A percentile compares a stretch with the other conserved stretches of the same genome.
Evolutionary conservation across 108 stramenopile species (phyloP).

Genomic region (Schizochytrium sp.): DNA sequence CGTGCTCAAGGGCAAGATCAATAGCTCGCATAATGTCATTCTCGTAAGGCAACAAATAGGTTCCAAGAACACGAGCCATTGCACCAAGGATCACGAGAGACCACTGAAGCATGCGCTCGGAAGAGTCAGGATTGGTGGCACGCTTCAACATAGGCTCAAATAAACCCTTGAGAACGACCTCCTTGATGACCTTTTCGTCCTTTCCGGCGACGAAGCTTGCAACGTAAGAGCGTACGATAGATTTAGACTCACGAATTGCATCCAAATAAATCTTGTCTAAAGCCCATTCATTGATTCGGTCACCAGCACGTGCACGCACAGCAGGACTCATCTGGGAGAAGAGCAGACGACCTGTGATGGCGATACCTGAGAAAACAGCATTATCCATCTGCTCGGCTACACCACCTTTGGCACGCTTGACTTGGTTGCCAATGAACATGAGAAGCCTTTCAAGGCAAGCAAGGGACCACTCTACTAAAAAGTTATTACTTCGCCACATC

Average conservation of each 20-base stretch:
- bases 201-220: conserved; percentile 47
- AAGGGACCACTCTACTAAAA: conserved; percentile 19
- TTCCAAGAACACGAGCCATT: conserved; percentile 37
- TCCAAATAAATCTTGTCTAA: background rate
- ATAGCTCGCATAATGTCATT: background rate
- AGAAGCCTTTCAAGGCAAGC: conserved; percentile 24
- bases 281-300: conserved; percentile 37
- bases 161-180: conserved; percentile 7
- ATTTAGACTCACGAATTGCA: conserved; percentile 50
- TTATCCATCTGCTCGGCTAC: conserved; percentile 40
- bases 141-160: conserved; percentile 23
- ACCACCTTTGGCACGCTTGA: conserved; percentile 47
- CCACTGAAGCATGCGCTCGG: conserved; percentile 44
- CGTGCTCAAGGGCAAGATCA: conserved; percentile 31
- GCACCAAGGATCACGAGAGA: conserved; percentile 10
- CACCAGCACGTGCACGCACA: background rate
- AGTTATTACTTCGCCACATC: conserved; percentile 13
- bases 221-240: conserved; percentile 30
- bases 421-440: conserved; percentile 35
- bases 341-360: conserved; percentile 34
- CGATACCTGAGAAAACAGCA: conserved; percentile 40
- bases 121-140: background rate
- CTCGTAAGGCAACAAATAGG: conserved; percentile 26
- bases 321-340: conserved; percentile 50
- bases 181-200: background rate